Evolutionary conservation across 805 yeast species (phyloP), one percentile per base, ranked within the genome.

Genomic region (Saccharomycopsis fermentans): DNA sequence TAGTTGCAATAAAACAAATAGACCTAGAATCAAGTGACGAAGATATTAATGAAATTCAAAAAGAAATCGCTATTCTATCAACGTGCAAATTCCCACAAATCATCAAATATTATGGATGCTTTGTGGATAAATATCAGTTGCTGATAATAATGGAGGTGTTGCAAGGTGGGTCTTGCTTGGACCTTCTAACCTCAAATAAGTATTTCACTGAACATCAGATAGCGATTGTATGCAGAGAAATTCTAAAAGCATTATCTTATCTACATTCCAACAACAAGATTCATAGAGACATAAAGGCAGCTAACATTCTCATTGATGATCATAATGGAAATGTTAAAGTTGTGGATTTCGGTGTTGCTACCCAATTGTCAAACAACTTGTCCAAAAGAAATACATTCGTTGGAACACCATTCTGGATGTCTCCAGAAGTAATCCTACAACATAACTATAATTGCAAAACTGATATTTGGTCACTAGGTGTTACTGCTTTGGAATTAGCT

Each of bases 341-440:
- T 29, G 97, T 90, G 0, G 98, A 92, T 72, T 91, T 91, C 74
- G 98, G 98, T 1, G 97, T 91, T 4, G 83, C 92, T 65, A 94
- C 94, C 0, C 94, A 90, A 69, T 75, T 91, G 32, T 68, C 97
- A 1, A 84, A 83, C 55, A 76, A 80, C 64, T 71, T 81, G 59
- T 75, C 82, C 61, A 79, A 84, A 63, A 67, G 65, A 78, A 81
- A 80, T 59, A 88, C 97, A 0, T 85, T 90, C 75, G 96, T 90
- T 55, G 98, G 98, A 1, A 90, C 97, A 0, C 97, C 97, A 14
- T 89, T 82, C 70, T 91, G 97, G 97, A 91, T 92, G 98, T 97
- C 98, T 0, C 99, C 99, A 0, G 99, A 92, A 69, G 87, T 92
- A 16, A 86, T 94, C 43, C 68, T 94, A 57, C 68, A 70, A 53